Evolutionary conservation across 1,139 yeast genomes (phyloP), one percentile per base, ranked within the genome.

Genomic region (Kodamaea arcana): DNA sequence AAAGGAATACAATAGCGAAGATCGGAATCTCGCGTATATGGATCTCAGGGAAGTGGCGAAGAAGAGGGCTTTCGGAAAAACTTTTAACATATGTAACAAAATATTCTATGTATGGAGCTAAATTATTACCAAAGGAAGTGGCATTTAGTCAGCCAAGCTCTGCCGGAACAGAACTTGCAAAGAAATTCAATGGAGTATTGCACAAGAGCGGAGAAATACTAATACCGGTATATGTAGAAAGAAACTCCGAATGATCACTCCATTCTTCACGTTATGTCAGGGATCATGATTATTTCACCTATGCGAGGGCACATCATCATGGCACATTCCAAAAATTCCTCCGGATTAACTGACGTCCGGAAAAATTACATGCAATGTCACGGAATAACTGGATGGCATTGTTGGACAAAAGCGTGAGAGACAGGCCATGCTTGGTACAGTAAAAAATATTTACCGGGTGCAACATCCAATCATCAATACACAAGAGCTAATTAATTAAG

Each of bases 121-220:
- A 23, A 0, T 47, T 82, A 11, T 54, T 54, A 1, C 67, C 55
- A 36, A 40, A 24, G 14, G 68, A 75, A 36, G 57, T 82, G 2
- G 83, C 78, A 0, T 83, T 85, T 71, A 80, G 87, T 36, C 92
- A 83, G 52, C 90, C 90, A 0, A 78, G 84, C 44, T 69, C 65
- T 27, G 61, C 70, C 24, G 92, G 92, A 0, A 74, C 76, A 2
- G 56, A 63, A 30, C 60, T 83, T 25, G 84, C 88, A 0, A 51
- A 48, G 31, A 51, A 49, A 18, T 78, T 73, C 48, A 75, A 73
- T 47, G 79, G 80, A 0, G 71, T 65, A 0, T 43, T 34, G 14
- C 82, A 77, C 44, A 72, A 67, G 41, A 59, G 70, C 24, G 81
- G 82, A 0, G 72, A 69, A 43, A 40, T 50, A 1, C 53, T 75